These are phyloP conservation scores for Didymella pomorum DNA, from an alignment of 2,329 filamentous ascomycete species.

Conservation along the genomic window DNA sequence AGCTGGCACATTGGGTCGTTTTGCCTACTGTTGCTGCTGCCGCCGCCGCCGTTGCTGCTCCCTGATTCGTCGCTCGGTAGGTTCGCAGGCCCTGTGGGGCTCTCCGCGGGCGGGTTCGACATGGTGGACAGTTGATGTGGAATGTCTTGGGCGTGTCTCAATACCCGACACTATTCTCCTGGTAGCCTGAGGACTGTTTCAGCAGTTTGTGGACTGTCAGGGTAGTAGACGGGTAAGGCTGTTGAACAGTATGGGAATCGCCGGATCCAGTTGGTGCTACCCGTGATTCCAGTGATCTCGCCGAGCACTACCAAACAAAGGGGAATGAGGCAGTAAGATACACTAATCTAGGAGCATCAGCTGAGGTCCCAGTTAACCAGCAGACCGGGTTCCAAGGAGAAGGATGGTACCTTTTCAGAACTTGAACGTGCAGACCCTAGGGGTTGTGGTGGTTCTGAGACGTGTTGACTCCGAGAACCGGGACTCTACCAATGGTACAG, in stretches of 20 bases:
- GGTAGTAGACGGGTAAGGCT: slow-evolving; percentile 3
- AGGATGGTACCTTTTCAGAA: slow-evolving; percentile 29
- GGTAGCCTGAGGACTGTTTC: neutral
- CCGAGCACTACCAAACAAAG: slow-evolving; percentile 19
- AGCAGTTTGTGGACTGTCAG: neutral
- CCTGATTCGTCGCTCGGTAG: slow-evolving; percentile 42
- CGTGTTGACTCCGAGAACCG: slow-evolving; percentile 15
- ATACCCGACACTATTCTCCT: neutral
- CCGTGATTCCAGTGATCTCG: slow-evolving; percentile 27
- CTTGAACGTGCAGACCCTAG: slow-evolving; percentile 1
- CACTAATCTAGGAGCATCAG: slow-evolving; percentile 18
- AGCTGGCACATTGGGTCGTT: slow-evolving; percentile 3
- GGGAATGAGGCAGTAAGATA: neutral
- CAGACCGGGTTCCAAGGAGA: neutral
- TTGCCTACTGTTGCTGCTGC: slow-evolving; percentile 46
- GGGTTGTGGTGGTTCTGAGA: slow-evolving; percentile 6
- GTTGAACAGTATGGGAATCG: neutral
- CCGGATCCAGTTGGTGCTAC: slow-evolving; percentile 23
- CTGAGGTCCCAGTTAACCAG: neutral
- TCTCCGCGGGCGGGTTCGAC: slow-evolving; percentile 19
- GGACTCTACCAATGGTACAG: slow-evolving; percentile 5
- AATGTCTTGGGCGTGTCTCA: neutral
- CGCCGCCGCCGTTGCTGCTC: slow-evolving; percentile 33
- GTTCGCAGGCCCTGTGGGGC: slow-evolving; percentile 39
- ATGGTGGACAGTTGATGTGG: neutral